These are phyloP conservation scores for Lactifluus volemus DNA, from an alignment of 768 basidiomycete species.

Conservation along the genomic window DNA sequence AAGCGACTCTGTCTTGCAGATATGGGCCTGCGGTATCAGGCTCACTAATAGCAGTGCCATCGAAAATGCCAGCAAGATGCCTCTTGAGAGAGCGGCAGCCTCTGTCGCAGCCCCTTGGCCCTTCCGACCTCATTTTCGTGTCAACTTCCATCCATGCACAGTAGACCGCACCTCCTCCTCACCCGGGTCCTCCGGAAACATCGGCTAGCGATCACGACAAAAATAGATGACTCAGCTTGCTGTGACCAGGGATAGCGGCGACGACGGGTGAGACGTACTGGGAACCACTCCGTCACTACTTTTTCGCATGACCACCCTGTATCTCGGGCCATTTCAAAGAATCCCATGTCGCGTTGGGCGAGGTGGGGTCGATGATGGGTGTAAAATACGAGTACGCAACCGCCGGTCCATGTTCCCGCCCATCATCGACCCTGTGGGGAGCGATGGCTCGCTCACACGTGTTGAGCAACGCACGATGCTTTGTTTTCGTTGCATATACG, in stretches of 20 bases:
- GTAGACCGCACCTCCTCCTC: constrained; percentile 68
- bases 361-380: constrained; percentile 83
- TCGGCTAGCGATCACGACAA: constrained; percentile 44
- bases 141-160: constrained; percentile 78
- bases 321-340: constrained; percentile 56
- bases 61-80: no score
- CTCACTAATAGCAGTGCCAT: no score
- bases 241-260: no score
- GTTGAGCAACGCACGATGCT: constrained; percentile 77
- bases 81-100: no score
- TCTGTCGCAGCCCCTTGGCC: no score
- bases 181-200: constrained; percentile 86
- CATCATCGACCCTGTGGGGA: no score
- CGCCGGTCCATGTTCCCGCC: neutral
- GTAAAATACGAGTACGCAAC: constrained; percentile 70
- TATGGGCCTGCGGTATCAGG: no score
- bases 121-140: constrained; percentile 12
- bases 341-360: constrained; percentile 73
- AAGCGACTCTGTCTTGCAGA: no score
- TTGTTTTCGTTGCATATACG: constrained; percentile 24
- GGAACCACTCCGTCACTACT: constrained; percentile 53
- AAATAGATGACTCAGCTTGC: neutral
- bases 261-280: constrained; percentile 34
- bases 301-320: constrained; percentile 68
- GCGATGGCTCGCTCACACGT: constrained; percentile 49